A percentile compares a stretch with the other conserved stretches of the same genome.
Evolutionary conservation across 1,284 basidiomycete species (phyloP).

Genomic region (Ustilago nuda): DNA sequence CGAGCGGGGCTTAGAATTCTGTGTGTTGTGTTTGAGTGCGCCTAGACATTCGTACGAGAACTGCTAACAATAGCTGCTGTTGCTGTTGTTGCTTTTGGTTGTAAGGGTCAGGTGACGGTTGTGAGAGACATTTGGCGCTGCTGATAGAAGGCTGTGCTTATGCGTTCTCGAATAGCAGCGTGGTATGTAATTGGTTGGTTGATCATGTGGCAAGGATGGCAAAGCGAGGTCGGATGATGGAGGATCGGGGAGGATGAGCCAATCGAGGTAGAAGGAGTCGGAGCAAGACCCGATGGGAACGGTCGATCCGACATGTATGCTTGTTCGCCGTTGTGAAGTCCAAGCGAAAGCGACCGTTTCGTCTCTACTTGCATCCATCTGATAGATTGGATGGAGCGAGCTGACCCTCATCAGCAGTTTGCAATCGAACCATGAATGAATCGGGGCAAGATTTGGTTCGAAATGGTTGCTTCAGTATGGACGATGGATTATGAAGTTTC

Average conservation of each 20-base stretch:
- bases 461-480: background rate
- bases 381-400: background rate
- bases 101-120: background rate
- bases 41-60: background rate
- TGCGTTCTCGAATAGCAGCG: no score
- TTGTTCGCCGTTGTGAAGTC: background rate
- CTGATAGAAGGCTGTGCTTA: no score
- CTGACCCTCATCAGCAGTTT: background rate
- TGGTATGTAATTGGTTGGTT: background rate
- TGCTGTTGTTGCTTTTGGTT: no score
- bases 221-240: no score
- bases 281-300: background rate
- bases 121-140: background rate
- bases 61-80: background rate
- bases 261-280: background rate
- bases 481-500: background rate
- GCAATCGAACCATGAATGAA: background rate
- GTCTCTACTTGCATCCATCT: background rate
- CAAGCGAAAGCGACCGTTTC: conserved; percentile 6
- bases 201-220: no score
- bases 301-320: no score
- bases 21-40: background rate
- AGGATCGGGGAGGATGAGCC: background rate
- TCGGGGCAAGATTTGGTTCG: background rate
- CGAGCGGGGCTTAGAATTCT: background rate